Percentiles rank a stretch among this genome's conserved stretches.
These are phyloP conservation scores for Venturia nashicola DNA, from an alignment of 2,329 filamentous ascomycete species.

Conservation along the genomic window DNA sequence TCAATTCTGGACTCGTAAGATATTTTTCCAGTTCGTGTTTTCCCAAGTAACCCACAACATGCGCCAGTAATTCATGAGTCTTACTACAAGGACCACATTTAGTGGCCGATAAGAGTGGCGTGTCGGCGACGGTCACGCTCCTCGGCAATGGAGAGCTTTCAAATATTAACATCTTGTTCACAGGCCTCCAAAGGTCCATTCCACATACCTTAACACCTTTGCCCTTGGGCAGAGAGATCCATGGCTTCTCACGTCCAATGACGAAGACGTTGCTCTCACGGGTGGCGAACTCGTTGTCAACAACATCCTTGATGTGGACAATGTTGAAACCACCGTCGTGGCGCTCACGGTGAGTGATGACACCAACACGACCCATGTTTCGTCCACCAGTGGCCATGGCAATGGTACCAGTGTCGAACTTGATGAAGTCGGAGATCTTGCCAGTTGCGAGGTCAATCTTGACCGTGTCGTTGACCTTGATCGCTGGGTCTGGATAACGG, in stretches of 20 bases:
- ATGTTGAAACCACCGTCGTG: slow-evolving; percentile 99
- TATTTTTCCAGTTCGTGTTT: neutral
- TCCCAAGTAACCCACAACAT: neutral
- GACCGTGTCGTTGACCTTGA: slow-evolving; percentile 99
- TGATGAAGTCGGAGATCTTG: slow-evolving; percentile 97
- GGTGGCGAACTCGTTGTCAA: slow-evolving; percentile 99
- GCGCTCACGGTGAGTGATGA: slow-evolving; percentile 99
- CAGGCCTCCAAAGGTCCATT: slow-evolving; percentile 11
- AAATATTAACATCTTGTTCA: slow-evolving; percentile 12
- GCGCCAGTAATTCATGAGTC: slow-evolving; percentile 1
- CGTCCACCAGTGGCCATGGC: slow-evolving; percentile 99
- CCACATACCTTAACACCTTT: slow-evolving; percentile 85
- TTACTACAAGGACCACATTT: slow-evolving; percentile 16
- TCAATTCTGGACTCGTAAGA: neutral
- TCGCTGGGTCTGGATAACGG: slow-evolving; percentile 94
- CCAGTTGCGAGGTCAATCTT: slow-evolving; percentile 96
- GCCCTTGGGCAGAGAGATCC: slow-evolving; percentile 99
- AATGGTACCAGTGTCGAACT: slow-evolving; percentile 96
- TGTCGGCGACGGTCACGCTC: slow-evolving; percentile 97
- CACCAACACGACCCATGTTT: slow-evolving; percentile 99
- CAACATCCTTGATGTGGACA: slow-evolving; percentile 98
- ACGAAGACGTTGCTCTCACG: slow-evolving; percentile 99
- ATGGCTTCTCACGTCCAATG: slow-evolving; percentile 97
- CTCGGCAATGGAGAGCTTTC: slow-evolving; percentile 84
- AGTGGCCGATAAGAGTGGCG: slow-evolving; percentile 40